Percentiles rank a stretch among this genome's conserved stretches.
Conservation (phyloP, 192 early-diverging fungal genomes). For the Backusella tarrabulga region DNA sequence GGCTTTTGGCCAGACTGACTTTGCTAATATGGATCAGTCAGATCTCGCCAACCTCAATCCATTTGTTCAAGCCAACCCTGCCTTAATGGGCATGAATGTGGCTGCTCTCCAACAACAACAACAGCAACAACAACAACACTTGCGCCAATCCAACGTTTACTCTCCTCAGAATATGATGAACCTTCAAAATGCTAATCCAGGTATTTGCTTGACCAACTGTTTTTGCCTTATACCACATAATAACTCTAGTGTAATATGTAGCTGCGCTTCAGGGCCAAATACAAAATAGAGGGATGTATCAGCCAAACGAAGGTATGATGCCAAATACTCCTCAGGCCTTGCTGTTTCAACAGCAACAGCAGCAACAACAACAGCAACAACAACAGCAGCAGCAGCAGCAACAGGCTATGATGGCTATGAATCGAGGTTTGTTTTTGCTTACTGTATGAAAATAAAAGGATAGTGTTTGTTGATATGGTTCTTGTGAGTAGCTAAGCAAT, state of each 20-base stretch:
- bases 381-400: background rate
- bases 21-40: conserved; percentile 10
- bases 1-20: conserved; percentile 10
- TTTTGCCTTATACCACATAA: background rate
- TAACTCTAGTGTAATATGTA: background rate
- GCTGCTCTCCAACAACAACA: conserved; percentile 13
- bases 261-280: conserved; percentile 27
- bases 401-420: conserved; percentile 23
- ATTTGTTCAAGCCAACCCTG: conserved; percentile 5
- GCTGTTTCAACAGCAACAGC: conserved; percentile 31
- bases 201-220: background rate
- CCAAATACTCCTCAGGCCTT: conserved; percentile 1
- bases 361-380: background rate
- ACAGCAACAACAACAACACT: conserved; percentile 2
- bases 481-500: conserved; percentile 23
- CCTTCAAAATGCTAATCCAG: conserved; percentile 3
- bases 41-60: conserved; percentile 13
- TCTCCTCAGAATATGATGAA: conserved; percentile 20
- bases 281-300: conserved; percentile 25
- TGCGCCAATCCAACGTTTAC: background rate
- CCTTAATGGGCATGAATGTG: conserved; percentile 8
- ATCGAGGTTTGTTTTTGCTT: conserved; percentile 11
- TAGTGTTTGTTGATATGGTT: background rate
- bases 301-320: conserved; percentile 17
- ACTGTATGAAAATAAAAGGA: background rate